Conservation (phyloP, 768 basidiomycete species). For the Agaricus bisporus region DNA sequence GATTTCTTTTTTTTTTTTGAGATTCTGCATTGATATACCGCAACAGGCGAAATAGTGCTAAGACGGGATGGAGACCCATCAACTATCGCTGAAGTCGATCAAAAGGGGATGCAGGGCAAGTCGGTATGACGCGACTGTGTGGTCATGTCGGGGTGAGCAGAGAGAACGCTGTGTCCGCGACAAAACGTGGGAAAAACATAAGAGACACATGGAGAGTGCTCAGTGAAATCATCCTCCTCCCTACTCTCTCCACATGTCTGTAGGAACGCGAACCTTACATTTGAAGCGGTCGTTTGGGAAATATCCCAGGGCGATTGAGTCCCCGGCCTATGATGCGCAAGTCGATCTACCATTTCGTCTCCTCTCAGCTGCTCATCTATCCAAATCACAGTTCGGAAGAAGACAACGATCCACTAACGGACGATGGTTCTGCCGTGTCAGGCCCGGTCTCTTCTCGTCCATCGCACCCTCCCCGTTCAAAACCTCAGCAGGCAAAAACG, state of each 20-base stretch:
- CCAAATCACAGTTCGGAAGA: conserved; percentile 61
- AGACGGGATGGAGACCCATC: too few relatives aligned
- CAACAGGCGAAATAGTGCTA: too few relatives aligned
- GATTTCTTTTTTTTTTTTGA: too few relatives aligned
- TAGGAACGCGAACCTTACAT: conserved; percentile 38
- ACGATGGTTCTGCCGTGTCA: conserved; percentile 58
- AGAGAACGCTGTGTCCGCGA: too few relatives aligned
- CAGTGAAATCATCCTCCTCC: neutral
- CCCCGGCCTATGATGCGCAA: conserved; percentile 74
- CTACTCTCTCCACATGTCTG: conserved; percentile 15
- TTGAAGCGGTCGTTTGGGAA: conserved; percentile 69
- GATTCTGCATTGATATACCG: too few relatives aligned
- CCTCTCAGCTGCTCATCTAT: conserved; percentile 2
- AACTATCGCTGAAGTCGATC: too few relatives aligned
- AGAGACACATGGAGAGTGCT: too few relatives aligned
- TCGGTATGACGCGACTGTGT: too few relatives aligned
- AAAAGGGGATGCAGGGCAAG: too few relatives aligned
- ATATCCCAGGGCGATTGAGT: conserved; percentile 55
- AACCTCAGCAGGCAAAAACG: conserved; percentile 19
- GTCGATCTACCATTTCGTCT: conserved; percentile 15
- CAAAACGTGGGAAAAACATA: too few relatives aligned
- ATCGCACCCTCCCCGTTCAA: conserved; percentile 20
- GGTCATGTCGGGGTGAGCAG: too few relatives aligned
- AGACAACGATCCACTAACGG: conserved; percentile 83
- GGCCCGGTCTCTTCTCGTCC: conserved; percentile 26